Evolutionary conservation across 1,284 basidiomycete genomes (phyloP).

Genomic region (Hypsizygus ulmarius): DNA sequence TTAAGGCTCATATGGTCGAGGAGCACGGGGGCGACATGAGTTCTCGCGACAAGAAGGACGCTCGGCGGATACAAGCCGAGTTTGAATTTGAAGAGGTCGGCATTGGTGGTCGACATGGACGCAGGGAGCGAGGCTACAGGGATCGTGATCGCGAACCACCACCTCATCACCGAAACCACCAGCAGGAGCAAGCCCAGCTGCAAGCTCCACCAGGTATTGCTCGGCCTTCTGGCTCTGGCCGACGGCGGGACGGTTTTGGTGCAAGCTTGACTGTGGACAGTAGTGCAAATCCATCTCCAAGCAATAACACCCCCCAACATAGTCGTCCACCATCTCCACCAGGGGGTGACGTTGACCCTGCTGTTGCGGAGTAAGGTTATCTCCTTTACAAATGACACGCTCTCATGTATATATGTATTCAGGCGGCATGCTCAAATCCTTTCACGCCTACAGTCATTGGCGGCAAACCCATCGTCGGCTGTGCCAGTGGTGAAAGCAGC

Average conservation of each 20-base stretch:
- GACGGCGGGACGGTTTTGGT: constrained; percentile 63
- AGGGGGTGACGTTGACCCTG: constrained; percentile 50
- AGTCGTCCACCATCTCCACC: constrained; percentile 48
- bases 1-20: constrained; percentile 90
- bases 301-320: constrained; percentile 26
- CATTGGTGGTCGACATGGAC: constrained; percentile 39
- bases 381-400: constrained; percentile 3
- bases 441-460: constrained; percentile 62
- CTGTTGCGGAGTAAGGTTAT: constrained; percentile 49
- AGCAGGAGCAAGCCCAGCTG: constrained; percentile 21
- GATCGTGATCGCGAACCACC: constrained; percentile 53
- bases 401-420: constrained; percentile 1
- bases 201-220: constrained; percentile 22
- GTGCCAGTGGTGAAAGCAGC: constrained; percentile 78
- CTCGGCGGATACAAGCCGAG: constrained; percentile 74
- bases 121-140: constrained; percentile 38
- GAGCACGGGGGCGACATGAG: constrained; percentile 84
- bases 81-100: constrained; percentile 73
- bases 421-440: constrained; percentile 75
- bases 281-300: constrained; percentile 21
- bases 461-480: constrained; percentile 71
- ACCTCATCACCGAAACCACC: constrained; percentile 34
- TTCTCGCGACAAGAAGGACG: constrained; percentile 74
- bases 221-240: constrained; percentile 35
- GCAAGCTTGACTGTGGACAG: constrained; percentile 58